Evolutionary conservation across 2,329 filamentous ascomycete species (phyloP), one percentile per base, ranked within the genome.

Genomic region (Fusarium heterosporum): DNA sequence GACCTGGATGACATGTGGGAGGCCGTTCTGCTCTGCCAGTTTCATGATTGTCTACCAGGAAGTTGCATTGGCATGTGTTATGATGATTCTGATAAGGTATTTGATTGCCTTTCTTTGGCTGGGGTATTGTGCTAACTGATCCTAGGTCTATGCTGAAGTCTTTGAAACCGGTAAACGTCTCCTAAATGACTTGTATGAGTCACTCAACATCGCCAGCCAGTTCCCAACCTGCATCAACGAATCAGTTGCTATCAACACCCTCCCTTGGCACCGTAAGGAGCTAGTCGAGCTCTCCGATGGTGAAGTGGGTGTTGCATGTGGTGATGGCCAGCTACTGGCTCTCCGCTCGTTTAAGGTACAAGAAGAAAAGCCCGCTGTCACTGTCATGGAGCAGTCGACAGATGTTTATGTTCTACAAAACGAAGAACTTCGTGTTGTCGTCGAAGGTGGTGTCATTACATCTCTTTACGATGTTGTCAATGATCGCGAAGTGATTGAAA

Each of bases 61-160:
- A 97, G 93, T 75, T 92, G 89, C 32, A 98, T 99, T 72, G 94
- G 96, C 78, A 97, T 98, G 93, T 97, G 93, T 78, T 98, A 98
- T 73, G 93, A 97, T 76, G 96, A 99, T 76, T 97, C 94, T 4
- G 91, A 97, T 75, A 87, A 93, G 80, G 87, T 88, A 78, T 76
- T 80, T 34, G 8, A 4, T 28, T 11, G 11, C 16, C 16, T n/a
- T 25, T 4, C 29, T 17, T 9, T 28, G 6, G 4, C 19, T 38
- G 11, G 28, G 25, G 4, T 13, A 13, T 30, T 40, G 41, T 59
- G 19, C 42, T 55, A 63, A 72, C 39, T 25, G 32, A 19, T 47
- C 8, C 14, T 51, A 89, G 85, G 84, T 97, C 8, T 99, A 99
- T 75, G 90, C 87, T 3, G 84, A 93, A 70, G 87, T 97, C 4